Evolutionary conservation across 1,284 basidiomycete species (phyloP).

Genomic region (Caloboletus firmus): DNA sequence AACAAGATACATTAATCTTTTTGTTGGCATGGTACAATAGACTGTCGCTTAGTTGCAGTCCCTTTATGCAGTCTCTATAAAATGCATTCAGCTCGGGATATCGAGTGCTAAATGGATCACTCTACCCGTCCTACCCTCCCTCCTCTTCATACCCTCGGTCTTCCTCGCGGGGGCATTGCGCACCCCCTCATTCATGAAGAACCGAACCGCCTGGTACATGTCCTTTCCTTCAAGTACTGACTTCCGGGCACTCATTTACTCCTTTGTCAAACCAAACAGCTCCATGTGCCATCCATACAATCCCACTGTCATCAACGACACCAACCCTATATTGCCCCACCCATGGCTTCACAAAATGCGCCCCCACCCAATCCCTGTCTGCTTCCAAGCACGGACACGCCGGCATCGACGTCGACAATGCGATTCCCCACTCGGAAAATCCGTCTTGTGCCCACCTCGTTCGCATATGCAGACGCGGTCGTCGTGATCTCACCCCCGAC

Average conservation of each 20-base stretch:
- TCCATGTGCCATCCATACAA: not conserved
- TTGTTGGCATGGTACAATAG: constrained; percentile 4
- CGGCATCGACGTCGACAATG: not conserved
- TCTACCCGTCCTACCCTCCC: constrained; percentile 53
- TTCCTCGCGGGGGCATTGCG: constrained; percentile 35
- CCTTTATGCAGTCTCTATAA: constrained; percentile 27
- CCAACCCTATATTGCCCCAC: constrained; percentile 1
- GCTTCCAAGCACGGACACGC: constrained; percentile 17
- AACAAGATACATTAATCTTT: not conserved
- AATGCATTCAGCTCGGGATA: constrained; percentile 3
- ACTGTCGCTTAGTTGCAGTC: constrained; percentile 1
- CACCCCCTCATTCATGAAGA: constrained; percentile 29
- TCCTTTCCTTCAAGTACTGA: not conserved
- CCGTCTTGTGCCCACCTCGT: constrained; percentile 48
- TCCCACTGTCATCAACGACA: not conserved
- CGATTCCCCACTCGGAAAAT: constrained; percentile 29
- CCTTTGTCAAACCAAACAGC: constrained; percentile 2
- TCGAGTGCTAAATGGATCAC: constrained; percentile 36
- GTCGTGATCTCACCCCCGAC: constrained; percentile 44
- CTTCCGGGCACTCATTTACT: not conserved
- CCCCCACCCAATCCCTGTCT: constrained; percentile 25
- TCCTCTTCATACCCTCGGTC: constrained; percentile 52
- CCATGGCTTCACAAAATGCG: constrained; percentile 7
- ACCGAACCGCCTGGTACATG: constrained; percentile 34
- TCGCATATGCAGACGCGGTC: constrained; percentile 55